Percentiles rank a stretch among this genome's conserved stretches.
These are phyloP conservation scores for Fusarium circinatum DNA, from an alignment of 2,329 filamentous ascomycete species.

Conservation along the genomic window DNA sequence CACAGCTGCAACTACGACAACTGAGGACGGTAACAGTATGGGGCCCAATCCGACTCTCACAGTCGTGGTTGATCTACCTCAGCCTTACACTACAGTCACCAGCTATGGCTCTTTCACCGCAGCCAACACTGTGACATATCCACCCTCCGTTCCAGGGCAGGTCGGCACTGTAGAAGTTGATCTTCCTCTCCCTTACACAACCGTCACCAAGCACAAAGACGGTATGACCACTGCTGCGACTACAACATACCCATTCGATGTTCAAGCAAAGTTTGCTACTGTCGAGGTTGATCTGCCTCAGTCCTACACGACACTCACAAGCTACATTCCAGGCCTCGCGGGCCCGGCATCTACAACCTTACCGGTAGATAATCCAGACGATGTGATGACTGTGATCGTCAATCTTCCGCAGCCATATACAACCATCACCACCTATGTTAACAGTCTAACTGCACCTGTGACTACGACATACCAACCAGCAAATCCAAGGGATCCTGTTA, in stretches of 20 bases:
- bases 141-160: neutral
- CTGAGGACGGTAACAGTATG: neutral
- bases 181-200: neutral
- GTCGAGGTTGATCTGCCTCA: neutral
- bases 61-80: neutral
- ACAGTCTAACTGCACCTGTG: neutral
- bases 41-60: neutral
- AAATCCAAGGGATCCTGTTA: neutral
- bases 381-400: neutral
- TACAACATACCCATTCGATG: neutral
- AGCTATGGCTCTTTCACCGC: neutral
- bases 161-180: neutral
- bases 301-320: neutral
- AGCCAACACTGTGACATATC: neutral
- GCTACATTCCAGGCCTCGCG: neutral
- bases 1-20: neutral
- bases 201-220: neutral
- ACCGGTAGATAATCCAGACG: neutral
- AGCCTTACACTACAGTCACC: neutral
- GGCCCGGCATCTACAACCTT: neutral
- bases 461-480: neutral
- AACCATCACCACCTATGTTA: neutral
- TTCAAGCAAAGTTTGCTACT: neutral
- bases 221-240: neutral
- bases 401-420: neutral